Evolutionary conservation across 2,329 filamentous ascomycete genomes (phyloP), one percentile per base, ranked within the genome.

Genomic region (Curvularia hawaiiensis): DNA sequence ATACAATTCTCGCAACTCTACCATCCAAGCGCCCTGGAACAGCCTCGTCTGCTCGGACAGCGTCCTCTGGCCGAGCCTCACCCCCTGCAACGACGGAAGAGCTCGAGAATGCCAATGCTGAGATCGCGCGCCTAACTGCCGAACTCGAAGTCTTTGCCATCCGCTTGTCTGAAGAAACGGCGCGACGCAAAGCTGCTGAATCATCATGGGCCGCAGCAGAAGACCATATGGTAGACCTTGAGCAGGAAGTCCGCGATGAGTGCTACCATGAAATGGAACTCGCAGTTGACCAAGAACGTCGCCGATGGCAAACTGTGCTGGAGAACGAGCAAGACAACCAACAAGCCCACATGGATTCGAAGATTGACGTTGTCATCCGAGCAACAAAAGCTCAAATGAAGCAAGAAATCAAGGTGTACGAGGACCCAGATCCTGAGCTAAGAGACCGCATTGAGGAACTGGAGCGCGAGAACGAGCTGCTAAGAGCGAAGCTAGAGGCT

Each of bases 211-310:
- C 87, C 38, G 87, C 86, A 3, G 87, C 84, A 1, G 84, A 87
- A 70, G 80, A 83, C 51, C 81, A 80, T 65, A 82, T 90, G 77
- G 85, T 91, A 43, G 87, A 91, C 77, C 83, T 96, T 12, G 95
- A 99, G 73, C 88, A 90, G 66, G 88, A 89, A 6, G 86, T 98
- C 30, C 88, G 95, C 22, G 94, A 97, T 70, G 94, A 98, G 65
- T 94, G 93, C 67, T 93, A 88, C 65, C 82, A 80, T 2, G 95
- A 97, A 70, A 96, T 96, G 80, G 95, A 99, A 70, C 81, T 85
- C 58, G 85, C 87, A 11, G 83, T 97, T 46, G 85, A 87, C 20
- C 79, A 88, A 12, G 92, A 97, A 74, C 85, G 91, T 74, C 83
- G 85, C 10, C 83, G 91, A n/a, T 97, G 92, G 90, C 89, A 94